Evolutionary conservation across 129 eudicot species (phyloP).

Genomic region (Chrysanthemum lavandulifolium): DNA sequence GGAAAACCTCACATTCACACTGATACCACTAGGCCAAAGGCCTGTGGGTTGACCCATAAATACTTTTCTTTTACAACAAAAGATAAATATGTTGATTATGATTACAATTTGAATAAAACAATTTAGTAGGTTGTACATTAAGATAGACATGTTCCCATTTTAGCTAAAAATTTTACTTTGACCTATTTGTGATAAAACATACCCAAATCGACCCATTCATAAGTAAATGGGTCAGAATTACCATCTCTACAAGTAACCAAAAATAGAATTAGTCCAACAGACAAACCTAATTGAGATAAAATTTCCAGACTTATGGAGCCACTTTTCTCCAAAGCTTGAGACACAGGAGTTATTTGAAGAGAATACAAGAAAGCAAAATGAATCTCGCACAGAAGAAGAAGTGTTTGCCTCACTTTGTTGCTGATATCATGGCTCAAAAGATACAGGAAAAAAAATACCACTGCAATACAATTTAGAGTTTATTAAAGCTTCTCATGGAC

Average conservation of each 20-base stretch:
- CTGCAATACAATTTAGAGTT: constrained; percentile 30
- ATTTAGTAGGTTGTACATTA: constrained; percentile 3
- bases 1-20: background rate
- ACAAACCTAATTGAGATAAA: constrained; percentile 46
- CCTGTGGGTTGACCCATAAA: background rate
- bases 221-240: background rate
- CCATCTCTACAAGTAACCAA: background rate
- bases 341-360: constrained; percentile 44
- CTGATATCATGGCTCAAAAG: constrained; percentile 48
- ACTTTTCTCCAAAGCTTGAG: constrained; percentile 39
- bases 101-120: background rate
- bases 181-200: constrained; percentile 10
- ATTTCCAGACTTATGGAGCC: constrained; percentile 39
- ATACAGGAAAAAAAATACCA: constrained; percentile 50
- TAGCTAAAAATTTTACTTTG: constrained; percentile 2
- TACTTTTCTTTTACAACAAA: background rate
- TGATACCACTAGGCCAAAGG: background rate
- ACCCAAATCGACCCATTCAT: constrained; percentile 1
- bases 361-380: constrained; percentile 51
- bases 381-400: constrained; percentile 48
- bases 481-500: constrained; percentile 10
- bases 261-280: background rate
- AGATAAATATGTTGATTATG: background rate
- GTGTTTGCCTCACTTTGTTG: constrained; percentile 40
- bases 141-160: constrained; percentile 1